These are phyloP conservation scores for Onygenales sp. DNA, from an alignment of 2,329 filamentous ascomycete genomes.

Conservation along the genomic window DNA sequence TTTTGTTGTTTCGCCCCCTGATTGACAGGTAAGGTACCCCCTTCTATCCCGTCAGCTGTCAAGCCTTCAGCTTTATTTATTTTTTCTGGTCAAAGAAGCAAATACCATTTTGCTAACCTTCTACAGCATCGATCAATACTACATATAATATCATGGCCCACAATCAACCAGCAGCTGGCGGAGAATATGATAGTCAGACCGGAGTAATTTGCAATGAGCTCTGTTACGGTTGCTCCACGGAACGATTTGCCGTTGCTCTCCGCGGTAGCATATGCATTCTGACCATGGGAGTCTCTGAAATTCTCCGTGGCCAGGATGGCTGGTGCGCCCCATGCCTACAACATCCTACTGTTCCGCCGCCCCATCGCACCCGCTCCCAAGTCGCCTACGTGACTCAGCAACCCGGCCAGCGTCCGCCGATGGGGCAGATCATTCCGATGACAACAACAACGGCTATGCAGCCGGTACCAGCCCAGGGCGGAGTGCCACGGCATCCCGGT, in stretches of 20 bases:
- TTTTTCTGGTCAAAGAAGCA: no score
- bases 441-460: background rate
- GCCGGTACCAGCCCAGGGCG: background rate
- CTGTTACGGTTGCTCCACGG: constrained; percentile 3
- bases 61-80: no score
- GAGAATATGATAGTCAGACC: background rate
- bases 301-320: constrained; percentile 1
- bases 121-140: no score
- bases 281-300: constrained; percentile 2
- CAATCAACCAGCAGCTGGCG: background rate
- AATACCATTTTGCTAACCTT: no score
- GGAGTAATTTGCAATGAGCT: constrained; percentile 1
- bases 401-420: background rate
- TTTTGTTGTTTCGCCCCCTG: no score
- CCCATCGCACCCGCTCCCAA: background rate
- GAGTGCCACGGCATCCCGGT: background rate
- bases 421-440: background rate
- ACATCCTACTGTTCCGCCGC: background rate
- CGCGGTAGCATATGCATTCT: background rate
- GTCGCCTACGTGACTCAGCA: background rate
- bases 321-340: constrained; percentile 1
- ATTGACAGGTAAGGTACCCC: no score
- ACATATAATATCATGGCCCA: background rate
- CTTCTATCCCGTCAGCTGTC: no score
- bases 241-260: constrained; percentile 1